These are phyloP conservation scores for Incumbomyces delicatus DNA, from an alignment of 2,329 filamentous ascomycete species.

Conservation along the genomic window DNA sequence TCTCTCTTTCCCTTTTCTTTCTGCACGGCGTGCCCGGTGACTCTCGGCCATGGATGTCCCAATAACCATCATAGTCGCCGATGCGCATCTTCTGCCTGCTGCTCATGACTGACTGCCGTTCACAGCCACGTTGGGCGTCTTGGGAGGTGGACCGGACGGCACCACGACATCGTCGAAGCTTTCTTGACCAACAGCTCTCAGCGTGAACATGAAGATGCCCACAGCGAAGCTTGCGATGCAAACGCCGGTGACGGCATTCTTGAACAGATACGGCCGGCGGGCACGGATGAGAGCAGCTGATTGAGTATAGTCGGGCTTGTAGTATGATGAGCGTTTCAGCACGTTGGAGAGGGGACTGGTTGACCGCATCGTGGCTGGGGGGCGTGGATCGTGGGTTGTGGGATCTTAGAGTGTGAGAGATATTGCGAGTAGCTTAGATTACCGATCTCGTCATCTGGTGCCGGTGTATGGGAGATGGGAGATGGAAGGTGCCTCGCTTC, in stretches of 20 bases:
- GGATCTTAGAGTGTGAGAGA: background rate
- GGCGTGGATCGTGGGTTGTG: background rate
- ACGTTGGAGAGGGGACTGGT: background rate
- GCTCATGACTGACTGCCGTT: constrained; percentile 5
- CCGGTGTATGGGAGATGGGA: too few species aligned
- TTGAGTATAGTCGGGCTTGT: constrained; percentile 77
- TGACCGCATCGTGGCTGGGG: constrained; percentile 4
- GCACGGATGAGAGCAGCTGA: constrained; percentile 84
- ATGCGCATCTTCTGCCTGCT: background rate
- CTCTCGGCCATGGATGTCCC: too few species aligned
- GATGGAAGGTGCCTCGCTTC: too few species aligned
- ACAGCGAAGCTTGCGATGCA: constrained; percentile 65
- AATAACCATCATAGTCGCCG: too few species aligned
- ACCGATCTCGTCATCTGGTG: too few species aligned
- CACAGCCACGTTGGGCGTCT: constrained; percentile 13
- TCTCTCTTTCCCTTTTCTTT: too few species aligned
- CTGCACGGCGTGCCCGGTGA: too few species aligned
- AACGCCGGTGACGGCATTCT: constrained; percentile 75
- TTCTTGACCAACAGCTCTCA: constrained; percentile 84
- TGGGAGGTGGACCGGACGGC: constrained; percentile 54
- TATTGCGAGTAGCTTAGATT: too few species aligned
- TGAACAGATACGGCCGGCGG: constrained; percentile 81
- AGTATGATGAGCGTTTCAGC: constrained; percentile 67
- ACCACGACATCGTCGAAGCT: constrained; percentile 94
- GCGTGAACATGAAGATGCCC: constrained; percentile 67